Evolutionary conservation across 306 rosid genomes (phyloP), one percentile per base, ranked within the genome.

Genomic region (Bauhinia variegata): DNA sequence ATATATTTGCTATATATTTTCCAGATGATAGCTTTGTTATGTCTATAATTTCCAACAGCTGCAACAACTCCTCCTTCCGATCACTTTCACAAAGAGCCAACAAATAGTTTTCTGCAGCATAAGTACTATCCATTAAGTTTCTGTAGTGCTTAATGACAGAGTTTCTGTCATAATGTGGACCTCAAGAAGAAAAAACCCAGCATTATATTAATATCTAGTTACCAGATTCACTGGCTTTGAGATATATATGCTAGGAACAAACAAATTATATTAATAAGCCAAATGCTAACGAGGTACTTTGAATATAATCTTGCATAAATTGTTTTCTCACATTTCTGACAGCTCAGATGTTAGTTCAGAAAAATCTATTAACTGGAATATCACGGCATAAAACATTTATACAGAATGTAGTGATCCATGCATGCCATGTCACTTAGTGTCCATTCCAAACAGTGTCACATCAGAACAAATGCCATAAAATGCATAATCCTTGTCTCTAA

Each of bases 71-170:
- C 57, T 55, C 50, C 69, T 73, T 85, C 78, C 78, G 71, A 73
- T 79, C 88, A 63, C 87, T 68, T 84, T 89, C 90, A 75, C 87
- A 88, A 55, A 86, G 92, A 33, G 95, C 98, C 80, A 80, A 63
- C 70, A 93, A 71, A 79, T 86, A 93, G 68, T 75, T 83, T 77
- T 84, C 98, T 93, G 89, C 85, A 81, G 62, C 52, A 82, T 41
- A 54, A 46, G 62, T 56, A 52, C 11, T 63, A 59, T 57, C 64
- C 60, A 47, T 73, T 38, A 64, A 74, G 61, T 53, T 72, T 65
- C 59, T 19, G 18, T 39, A 37, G 67, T 50, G 44, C 63, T 47
- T 55, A 60, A 48, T 28, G 57, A 71, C 77, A 38, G 31, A 39
- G 34, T 52, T 23, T 51, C 10, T 17, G 42, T 52, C 51, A 41